Evolutionary conservation across 2,329 filamentous ascomycete genomes (phyloP).

Genomic region (Microsporum audouinii): DNA sequence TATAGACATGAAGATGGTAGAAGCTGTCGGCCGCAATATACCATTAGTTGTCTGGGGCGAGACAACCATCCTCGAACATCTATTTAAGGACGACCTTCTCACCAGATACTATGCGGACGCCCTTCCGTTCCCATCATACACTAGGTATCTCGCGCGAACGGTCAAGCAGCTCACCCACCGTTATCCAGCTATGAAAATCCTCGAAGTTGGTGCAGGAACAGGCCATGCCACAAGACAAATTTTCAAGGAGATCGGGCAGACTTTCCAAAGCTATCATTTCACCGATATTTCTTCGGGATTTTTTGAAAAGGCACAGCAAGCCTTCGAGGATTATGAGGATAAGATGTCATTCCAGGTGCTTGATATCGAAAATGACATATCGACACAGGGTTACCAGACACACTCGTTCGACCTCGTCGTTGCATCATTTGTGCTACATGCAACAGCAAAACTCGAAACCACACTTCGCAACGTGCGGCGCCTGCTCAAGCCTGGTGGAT

Average conservation of each 20-base stretch:
- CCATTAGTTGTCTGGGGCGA: conserved; percentile 22
- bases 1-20: no score
- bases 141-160: conserved; percentile 20
- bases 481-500: conserved; percentile 38
- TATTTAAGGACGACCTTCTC: conserved; percentile 6
- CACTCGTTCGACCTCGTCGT: conserved; percentile 30
- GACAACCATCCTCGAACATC: conserved; percentile 24
- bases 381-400: conserved; percentile 13
- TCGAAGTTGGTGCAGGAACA: conserved; percentile 37
- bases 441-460: conserved; percentile 21
- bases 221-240: conserved; percentile 32
- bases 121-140: conserved; percentile 8
- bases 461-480: conserved; percentile 25
- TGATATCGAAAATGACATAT: conserved; percentile 13
- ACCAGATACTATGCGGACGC: conserved; percentile 9
- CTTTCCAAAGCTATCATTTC: conserved; percentile 34
- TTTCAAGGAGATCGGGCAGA: conserved; percentile 21
- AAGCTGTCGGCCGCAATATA: conserved; percentile 21
- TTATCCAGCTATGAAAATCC: conserved; percentile 33
- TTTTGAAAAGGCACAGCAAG: conserved; percentile 28
- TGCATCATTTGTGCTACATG: conserved; percentile 32
- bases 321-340: conserved; percentile 19
- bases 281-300: conserved; percentile 37
- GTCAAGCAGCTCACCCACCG: conserved; percentile 30
- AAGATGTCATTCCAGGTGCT: conserved; percentile 26